These are phyloP conservation scores for Cryphonectria parasitica DNA, from an alignment of 2,329 filamentous ascomycete genomes.

Conservation along the genomic window DNA sequence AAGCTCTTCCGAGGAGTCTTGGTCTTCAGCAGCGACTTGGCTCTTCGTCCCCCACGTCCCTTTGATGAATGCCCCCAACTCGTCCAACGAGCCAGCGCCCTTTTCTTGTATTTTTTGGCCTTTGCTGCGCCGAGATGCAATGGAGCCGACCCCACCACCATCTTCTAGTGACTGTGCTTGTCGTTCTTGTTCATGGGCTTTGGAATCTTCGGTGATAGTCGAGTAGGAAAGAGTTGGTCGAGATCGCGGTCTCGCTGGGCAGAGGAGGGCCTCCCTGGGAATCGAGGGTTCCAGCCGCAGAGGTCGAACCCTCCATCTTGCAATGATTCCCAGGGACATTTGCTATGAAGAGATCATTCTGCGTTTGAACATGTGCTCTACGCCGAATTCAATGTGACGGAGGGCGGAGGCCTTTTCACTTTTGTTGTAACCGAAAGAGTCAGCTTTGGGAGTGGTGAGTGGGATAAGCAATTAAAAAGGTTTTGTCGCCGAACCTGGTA, in stretches of 20 bases:
- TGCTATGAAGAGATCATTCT: slow-evolving; percentile 46
- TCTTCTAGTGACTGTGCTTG: neutral
- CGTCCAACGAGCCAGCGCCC: neutral
- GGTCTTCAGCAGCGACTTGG: neutral
- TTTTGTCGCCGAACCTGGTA: neutral
- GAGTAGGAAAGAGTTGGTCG: slow-evolving; percentile 4
- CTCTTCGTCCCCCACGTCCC: neutral
- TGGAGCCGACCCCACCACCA: neutral
- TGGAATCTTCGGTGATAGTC: neutral
- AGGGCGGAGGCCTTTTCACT: slow-evolving; percentile 10
- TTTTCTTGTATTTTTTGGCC: neutral
- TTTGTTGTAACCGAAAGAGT: neutral
- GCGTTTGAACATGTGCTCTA: neutral
- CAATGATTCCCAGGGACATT: slow-evolving; percentile 52
- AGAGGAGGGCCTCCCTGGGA: slow-evolving; percentile 31
- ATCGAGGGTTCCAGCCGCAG: slow-evolving; percentile 38
- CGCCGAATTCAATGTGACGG: slow-evolving; percentile 16
- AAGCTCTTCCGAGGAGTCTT: slow-evolving; percentile 1
- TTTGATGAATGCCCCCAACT: neutral
- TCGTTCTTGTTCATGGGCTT: neutral
- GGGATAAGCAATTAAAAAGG: neutral
- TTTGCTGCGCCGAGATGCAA: neutral
- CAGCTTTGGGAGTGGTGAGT: neutral
- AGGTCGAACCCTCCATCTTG: slow-evolving; percentile 47
- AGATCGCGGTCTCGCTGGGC: slow-evolving; percentile 14